Evolutionary conservation across 2,329 filamentous ascomycete species (phyloP).

Genomic region (Sarocladiaceae sp.): DNA sequence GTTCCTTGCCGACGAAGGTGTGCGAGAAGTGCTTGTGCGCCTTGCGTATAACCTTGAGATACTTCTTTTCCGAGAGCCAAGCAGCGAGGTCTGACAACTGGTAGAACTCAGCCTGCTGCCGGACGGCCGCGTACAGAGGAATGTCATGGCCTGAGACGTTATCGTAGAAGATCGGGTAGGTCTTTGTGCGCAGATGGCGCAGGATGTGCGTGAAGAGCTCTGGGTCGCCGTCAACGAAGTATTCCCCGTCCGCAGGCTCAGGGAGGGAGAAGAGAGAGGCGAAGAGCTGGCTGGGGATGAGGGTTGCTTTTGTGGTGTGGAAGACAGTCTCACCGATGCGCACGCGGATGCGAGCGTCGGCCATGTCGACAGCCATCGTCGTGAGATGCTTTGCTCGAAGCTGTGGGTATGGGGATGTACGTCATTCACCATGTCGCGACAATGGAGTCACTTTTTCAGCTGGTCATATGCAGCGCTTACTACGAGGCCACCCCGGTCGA

Average conservation of each 20-base stretch:
- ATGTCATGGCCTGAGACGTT: constrained; percentile 24
- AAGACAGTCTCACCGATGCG: constrained; percentile 16
- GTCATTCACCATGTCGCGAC: too few relatives aligned
- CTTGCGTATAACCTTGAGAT: constrained; percentile 5
- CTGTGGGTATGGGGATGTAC: too few relatives aligned
- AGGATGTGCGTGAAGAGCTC: constrained; percentile 29
- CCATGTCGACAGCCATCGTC: neutral
- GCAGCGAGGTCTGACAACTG: constrained; percentile 17
- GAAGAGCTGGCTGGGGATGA: constrained; percentile 14
- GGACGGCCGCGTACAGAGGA: constrained; percentile 25
- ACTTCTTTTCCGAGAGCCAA: constrained; percentile 18
- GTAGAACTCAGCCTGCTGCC: constrained; percentile 28
- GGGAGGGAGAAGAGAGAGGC: constrained; percentile 10
- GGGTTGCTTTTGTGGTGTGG: constrained; percentile 14
- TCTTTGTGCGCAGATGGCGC: constrained; percentile 25
- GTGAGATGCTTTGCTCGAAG: too few relatives aligned
- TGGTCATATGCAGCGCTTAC: too few relatives aligned
- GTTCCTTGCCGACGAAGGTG: constrained; percentile 4
- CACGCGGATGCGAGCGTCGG: constrained; percentile 12
- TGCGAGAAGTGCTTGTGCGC: neutral
- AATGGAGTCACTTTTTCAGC: too few relatives aligned
- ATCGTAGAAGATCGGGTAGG: constrained; percentile 28
- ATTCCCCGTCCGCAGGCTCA: constrained; percentile 17
- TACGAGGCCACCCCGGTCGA: too few relatives aligned
- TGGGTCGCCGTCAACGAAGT: constrained; percentile 32